Conservation (phyloP, 805 yeast genomes). For the Candida maesae region DNA sequence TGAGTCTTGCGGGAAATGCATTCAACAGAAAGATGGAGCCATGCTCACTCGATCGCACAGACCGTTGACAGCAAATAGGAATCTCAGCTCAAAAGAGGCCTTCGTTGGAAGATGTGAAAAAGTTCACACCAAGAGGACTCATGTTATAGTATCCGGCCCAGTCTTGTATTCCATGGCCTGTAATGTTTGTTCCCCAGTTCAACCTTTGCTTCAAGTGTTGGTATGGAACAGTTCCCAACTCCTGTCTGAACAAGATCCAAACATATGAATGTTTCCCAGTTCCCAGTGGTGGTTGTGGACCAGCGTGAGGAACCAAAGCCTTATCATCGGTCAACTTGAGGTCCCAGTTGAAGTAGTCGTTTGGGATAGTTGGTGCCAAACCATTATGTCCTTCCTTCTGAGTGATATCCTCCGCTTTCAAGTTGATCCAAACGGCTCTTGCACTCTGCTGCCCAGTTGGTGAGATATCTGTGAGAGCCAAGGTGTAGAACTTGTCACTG, state of each 20-base stretch:
- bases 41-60: too few relatives aligned
- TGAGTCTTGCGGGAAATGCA: too few relatives aligned
- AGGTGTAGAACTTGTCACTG: conserved; percentile 7
- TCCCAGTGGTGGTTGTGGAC: conserved; percentile 16
- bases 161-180: conserved; percentile 19
- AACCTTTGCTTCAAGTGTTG: conserved; percentile 18
- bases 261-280: conserved; percentile 19
- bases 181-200: conserved; percentile 23
- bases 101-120: conserved; percentile 19
- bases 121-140: conserved; percentile 22
- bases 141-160: conserved; percentile 22
- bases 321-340: conserved; percentile 9
- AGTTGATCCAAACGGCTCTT: conserved; percentile 21
- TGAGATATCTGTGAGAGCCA: conserved; percentile 19
- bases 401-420: conserved; percentile 4
- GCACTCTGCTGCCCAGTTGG: conserved; percentile 7
- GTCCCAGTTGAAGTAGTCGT: conserved; percentile 7
- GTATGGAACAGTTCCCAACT: conserved; percentile 14
- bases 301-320: conserved; percentile 16
- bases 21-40: too few relatives aligned
- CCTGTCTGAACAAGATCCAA: conserved; percentile 21
- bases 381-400: not conserved
- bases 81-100: conserved; percentile 10
- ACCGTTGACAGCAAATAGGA: too few relatives aligned
- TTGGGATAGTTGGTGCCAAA: not conserved